Conservation (phyloP, 495 filamentous ascomycete genomes). For the Usnea hakonensis region DNA sequence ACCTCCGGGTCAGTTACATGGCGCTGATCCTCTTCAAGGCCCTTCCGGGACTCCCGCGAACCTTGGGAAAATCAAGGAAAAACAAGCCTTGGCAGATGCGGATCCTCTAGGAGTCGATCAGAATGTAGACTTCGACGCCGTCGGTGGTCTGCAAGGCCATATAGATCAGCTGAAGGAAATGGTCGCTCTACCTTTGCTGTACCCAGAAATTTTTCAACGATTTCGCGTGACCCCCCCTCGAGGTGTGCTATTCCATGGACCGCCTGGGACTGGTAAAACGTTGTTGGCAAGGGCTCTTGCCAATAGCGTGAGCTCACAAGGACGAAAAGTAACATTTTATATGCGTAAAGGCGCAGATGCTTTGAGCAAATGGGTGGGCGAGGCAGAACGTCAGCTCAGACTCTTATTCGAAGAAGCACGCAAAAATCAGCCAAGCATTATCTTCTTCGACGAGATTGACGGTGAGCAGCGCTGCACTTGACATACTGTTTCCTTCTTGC, state of each 20-base stretch:
- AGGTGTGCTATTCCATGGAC: slow-evolving; percentile 93
- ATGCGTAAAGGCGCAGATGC: slow-evolving; percentile 98
- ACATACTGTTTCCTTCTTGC: slow-evolving; percentile 10
- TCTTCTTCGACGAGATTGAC: slow-evolving; percentile 99
- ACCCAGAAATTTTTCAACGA: slow-evolving; percentile 86
- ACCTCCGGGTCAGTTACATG: slow-evolving; percentile 52
- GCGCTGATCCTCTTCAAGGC: slow-evolving; percentile 54
- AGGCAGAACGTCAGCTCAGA: slow-evolving; percentile 89
- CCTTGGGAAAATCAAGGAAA: slow-evolving; percentile 83
- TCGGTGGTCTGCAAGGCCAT: slow-evolving; percentile 84
- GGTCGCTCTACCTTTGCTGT: slow-evolving; percentile 86
- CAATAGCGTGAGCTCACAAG: slow-evolving; percentile 68
- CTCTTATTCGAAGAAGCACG: slow-evolving; percentile 92
- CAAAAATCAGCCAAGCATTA: slow-evolving; percentile 93
- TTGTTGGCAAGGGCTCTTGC: slow-evolving; percentile 86
- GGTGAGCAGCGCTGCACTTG: slow-evolving; percentile 38
- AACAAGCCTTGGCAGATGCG: slow-evolving; percentile 73
- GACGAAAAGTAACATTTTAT: slow-evolving; percentile 93
- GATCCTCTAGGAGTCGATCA: slow-evolving; percentile 90
- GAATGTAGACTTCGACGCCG: slow-evolving; percentile 82
- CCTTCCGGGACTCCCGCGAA: slow-evolving; percentile 66
- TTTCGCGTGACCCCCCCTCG: slow-evolving; percentile 90
- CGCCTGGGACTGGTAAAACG: slow-evolving; percentile 96
- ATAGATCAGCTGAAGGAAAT: slow-evolving; percentile 97
- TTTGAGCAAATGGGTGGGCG: slow-evolving; percentile 97